Conservation (phyloP, 2,329 filamentous ascomycete genomes). For the Pseudofabraea citricarpa region DNA sequence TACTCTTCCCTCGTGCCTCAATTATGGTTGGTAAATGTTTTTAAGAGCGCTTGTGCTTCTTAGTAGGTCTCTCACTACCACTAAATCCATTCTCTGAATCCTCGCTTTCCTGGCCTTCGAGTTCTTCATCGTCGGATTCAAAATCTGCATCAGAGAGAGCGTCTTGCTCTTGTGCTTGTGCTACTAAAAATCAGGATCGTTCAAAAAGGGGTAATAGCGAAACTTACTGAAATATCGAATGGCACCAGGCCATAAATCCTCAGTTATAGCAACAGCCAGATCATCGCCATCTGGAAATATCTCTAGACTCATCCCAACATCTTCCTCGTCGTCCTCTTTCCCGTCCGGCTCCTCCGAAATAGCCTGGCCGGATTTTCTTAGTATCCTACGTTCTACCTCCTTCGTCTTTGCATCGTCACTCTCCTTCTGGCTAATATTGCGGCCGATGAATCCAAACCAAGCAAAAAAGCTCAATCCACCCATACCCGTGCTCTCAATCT, state of each 20-base stretch:
- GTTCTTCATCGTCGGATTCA: constrained; percentile 55
- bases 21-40: too few relatives aligned
- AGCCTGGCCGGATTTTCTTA: constrained; percentile 32
- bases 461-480: constrained; percentile 77
- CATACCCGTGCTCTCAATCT: constrained; percentile 54
- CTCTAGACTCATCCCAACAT: constrained; percentile 66
- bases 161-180: constrained; percentile 66
- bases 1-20: too few relatives aligned
- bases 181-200: constrained; percentile 39
- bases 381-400: constrained; percentile 51
- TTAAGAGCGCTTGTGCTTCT: constrained; percentile 18
- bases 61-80: constrained; percentile 6
- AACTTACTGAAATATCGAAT: constrained; percentile 86
- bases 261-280: constrained; percentile 72
- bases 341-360: constrained; percentile 43
- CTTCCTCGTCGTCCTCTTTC: constrained; percentile 44
- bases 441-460: constrained; percentile 77
- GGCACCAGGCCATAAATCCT: constrained; percentile 85
- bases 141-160: constrained; percentile 66
- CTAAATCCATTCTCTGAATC: constrained; percentile 3
- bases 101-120: constrained; percentile 15
- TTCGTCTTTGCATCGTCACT: constrained; percentile 55
- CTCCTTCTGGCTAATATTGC: constrained; percentile 69
- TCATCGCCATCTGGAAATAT: constrained; percentile 87
- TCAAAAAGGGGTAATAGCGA: not conserved